phyloP scores from a whole-genome alignment of 495 filamentous ascomycete genomes.

The Staphylotrichum tortipilum region DNA sequence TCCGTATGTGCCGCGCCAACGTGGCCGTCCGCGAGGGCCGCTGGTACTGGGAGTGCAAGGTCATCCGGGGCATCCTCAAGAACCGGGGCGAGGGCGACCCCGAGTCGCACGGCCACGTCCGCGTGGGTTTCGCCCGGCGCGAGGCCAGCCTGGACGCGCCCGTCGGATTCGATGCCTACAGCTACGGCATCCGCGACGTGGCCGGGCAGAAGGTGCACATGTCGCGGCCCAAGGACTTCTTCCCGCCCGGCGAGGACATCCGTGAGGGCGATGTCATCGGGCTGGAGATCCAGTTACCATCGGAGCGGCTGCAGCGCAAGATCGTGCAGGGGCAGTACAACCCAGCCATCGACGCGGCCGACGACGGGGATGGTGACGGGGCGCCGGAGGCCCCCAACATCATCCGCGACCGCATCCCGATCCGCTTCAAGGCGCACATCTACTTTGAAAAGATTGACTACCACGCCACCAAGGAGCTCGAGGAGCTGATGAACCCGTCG shows the following conservation, averaged over 20 bases:
- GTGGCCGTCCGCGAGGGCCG: constrained; percentile 84
- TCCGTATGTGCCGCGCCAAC: constrained; percentile 78
- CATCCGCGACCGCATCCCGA: constrained; percentile 88
- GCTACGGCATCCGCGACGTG: constrained; percentile 86
- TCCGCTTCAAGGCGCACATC: constrained; percentile 82
- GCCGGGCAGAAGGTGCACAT: constrained; percentile 86
- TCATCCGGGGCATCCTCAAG: constrained; percentile 56
- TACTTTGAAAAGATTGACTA: constrained; percentile 96
- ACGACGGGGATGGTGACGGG: constrained; percentile 47
- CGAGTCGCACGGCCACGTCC: constrained; percentile 61
- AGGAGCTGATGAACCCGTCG: constrained; percentile 72
- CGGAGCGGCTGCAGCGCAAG: constrained; percentile 73
- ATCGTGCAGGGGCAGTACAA: constrained; percentile 84
- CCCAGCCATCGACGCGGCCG: constrained; percentile 59
- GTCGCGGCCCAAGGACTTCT: constrained; percentile 84
- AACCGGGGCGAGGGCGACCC: constrained; percentile 29
- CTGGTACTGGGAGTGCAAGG: constrained; percentile 89
- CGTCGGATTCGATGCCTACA: constrained; percentile 92
- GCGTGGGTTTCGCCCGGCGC: constrained; percentile 80
- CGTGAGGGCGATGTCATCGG: constrained; percentile 90
- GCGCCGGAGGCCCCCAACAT: constrained; percentile 53
- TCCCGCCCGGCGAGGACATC: constrained; percentile 60
- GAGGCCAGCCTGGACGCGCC: constrained; percentile 89
- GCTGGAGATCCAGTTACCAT: constrained; percentile 82
- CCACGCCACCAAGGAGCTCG: constrained; percentile 76